Base-by-base conservation (phyloP, 139 green algal genomes). In the Coccomyxa sp. region DNA sequence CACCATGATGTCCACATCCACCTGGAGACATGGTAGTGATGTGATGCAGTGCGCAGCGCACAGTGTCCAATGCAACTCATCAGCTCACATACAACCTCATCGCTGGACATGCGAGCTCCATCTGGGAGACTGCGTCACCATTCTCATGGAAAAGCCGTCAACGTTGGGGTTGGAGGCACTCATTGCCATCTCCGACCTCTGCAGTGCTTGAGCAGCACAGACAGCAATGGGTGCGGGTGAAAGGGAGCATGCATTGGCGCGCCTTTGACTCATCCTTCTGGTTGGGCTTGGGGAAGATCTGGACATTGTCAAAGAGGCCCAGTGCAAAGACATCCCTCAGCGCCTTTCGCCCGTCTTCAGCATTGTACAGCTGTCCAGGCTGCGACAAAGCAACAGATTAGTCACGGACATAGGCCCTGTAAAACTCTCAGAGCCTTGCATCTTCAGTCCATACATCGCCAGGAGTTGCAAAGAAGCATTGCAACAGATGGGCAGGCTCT, bases 221-320 rank as follows among this genome's bases (percentile, higher is more conserved):
- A n/a, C n/a, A n/a, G n/a, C n/a, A n/a, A n/a, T n/a, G n/a, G n/a
- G 50, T 12, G 18, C 50, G 3, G 3, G 18, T 22, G 22, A 31
- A 22, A 64, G 50, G 18, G 27, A 64, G 50, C 18, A 64, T 7
- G 22, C 50, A 3, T 31, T 22, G 22, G 50, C 64, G 27, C 64
- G 35, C 64, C 73, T 78, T 78, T 39, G 41, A n/a, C 29, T 69
- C 40, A 68, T 94, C 83, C 34, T 79, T 75, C 33, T 90, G 81
- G 70, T 92, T 86, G 8, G 89, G 90, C 22, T 76, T 73, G 10
- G 85, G 16, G 8, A 55, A 27, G 29, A 91, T 80, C 87, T 95
- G 89, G 12, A 95, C 89, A 77, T 94, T 95, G 75, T 94, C 91
- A 75, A 95, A 96, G 6, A 97, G 83, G 76, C 93, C 84, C 71